These are phyloP conservation scores for Fusarium hostae DNA, from an alignment of 2,329 filamentous ascomycete genomes.

Conservation along the genomic window DNA sequence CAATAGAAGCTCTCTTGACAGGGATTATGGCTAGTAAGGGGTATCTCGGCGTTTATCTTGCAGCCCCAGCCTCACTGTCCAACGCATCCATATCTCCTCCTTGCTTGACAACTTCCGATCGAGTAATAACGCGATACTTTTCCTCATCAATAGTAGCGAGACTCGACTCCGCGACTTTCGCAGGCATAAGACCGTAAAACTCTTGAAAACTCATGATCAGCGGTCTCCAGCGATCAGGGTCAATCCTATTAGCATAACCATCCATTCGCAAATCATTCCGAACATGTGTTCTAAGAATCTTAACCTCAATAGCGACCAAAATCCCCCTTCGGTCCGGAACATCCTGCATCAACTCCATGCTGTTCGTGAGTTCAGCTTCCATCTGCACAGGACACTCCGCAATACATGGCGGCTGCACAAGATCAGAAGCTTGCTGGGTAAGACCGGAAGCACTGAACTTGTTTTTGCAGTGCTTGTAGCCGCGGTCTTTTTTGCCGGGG, in stretches of 20 bases:
- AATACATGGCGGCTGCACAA: not conserved
- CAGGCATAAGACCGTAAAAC: not conserved
- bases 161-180: not conserved
- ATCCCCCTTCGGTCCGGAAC: rapidly evolving
- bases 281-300: not conserved
- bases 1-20: not conserved
- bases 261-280: not conserved
- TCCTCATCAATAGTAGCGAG: not conserved
- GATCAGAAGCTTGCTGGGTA: rapidly evolving
- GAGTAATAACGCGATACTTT: not conserved
- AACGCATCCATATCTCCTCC: not conserved
- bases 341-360: not conserved
- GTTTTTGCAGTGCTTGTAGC: not conserved
- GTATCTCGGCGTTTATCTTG: not conserved
- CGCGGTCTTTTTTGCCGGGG: not conserved
- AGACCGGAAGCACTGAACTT: not conserved
- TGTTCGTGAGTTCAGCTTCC: not conserved
- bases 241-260: not conserved
- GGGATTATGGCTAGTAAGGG: not conserved
- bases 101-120: not conserved
- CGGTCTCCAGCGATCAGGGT: not conserved
- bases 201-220: not conserved
- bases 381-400: not conserved
- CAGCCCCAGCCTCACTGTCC: not conserved
- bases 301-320: not conserved